Evolutionary conservation across 2,329 filamentous ascomycete species (phyloP).

Genomic region (Cordyceps farinosa): DNA sequence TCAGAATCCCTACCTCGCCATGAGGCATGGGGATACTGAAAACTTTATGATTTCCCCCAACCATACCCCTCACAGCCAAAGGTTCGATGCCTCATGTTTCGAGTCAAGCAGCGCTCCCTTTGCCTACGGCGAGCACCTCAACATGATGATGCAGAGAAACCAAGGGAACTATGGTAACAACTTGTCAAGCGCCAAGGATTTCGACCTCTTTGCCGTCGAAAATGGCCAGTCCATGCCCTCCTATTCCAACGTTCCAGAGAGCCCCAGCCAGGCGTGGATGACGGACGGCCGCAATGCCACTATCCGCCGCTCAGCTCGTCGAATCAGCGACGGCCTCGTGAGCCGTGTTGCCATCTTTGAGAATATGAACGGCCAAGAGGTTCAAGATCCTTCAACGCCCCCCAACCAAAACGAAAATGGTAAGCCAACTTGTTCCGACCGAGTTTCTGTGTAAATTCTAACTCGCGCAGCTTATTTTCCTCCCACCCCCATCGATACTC

Average conservation of each 20-base stretch:
- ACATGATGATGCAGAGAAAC: conserved; percentile 45
- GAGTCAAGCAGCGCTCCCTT: conserved; percentile 44
- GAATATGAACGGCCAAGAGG: conserved; percentile 43
- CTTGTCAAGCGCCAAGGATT: conserved; percentile 43
- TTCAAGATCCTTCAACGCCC: conserved; percentile 58
- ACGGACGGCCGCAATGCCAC: conserved; percentile 46
- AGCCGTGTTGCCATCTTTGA: conserved; percentile 60
- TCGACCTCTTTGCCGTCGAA: conserved; percentile 47
- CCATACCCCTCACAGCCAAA: conserved; percentile 51
- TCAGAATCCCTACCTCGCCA: conserved; percentile 27
- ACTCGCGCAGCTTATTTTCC: conserved; percentile 54
- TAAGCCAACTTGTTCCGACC: conserved; percentile 38
- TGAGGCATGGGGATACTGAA: conserved; percentile 42
- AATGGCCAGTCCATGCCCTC: conserved; percentile 47
- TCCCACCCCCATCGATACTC: conserved; percentile 64
- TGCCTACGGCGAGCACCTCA: conserved; percentile 42
- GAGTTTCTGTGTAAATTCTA: not conserved
- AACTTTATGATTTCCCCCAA: conserved; percentile 56
- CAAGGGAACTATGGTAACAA: conserved; percentile 41
- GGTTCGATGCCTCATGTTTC: conserved; percentile 48
- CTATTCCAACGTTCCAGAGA: conserved; percentile 49
- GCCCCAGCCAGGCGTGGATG: conserved; percentile 47
- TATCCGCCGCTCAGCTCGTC: conserved; percentile 40
- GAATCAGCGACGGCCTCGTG: conserved; percentile 60
- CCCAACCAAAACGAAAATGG: conserved; percentile 56